phyloP scores from a whole-genome alignment of 2,329 filamentous ascomycete species.

The Aspergillus chevalieri region DNA sequence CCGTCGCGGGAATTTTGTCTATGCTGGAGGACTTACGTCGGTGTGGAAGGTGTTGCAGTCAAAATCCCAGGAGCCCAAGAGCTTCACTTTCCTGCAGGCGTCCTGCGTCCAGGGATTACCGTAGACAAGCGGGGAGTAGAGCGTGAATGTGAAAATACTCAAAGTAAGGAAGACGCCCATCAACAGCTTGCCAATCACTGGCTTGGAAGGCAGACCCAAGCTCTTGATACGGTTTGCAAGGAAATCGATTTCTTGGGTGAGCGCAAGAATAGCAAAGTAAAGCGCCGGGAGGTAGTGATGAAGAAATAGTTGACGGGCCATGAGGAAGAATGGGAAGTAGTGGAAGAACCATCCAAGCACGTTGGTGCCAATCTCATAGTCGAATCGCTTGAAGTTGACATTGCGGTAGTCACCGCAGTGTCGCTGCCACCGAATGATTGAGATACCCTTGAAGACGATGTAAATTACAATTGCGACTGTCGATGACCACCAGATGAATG shows the following conservation, averaged over 20 bases:
- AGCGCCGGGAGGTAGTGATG: constrained; percentile 98
- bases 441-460: constrained; percentile 75
- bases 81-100: constrained; percentile 79
- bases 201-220: constrained; percentile 62
- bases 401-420: constrained; percentile 80
- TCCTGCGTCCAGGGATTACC: constrained; percentile 89
- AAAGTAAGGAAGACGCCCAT: constrained; percentile 68
- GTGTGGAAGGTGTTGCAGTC: constrained; percentile 92
- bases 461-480: constrained; percentile 73
- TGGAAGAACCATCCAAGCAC: constrained; percentile 95
- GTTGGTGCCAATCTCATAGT: constrained; percentile 88
- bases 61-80: constrained; percentile 90
- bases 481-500: constrained; percentile 88
- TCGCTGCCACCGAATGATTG: constrained; percentile 88
- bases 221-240: constrained; percentile 64
- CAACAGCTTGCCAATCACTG: constrained; percentile 66
- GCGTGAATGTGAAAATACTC: constrained; percentile 67
- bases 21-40: constrained; percentile 61
- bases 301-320: constrained; percentile 95
- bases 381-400: constrained; percentile 86
- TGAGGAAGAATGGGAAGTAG: constrained; percentile 98
- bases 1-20: constrained; percentile 24
- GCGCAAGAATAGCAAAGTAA: constrained; percentile 84
- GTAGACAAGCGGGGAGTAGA: constrained; percentile 87
- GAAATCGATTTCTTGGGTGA: constrained; percentile 88